These are phyloP conservation scores for Neurospora sp. DNA, from an alignment of 495 filamentous ascomycete species.

Conservation along the genomic window DNA sequence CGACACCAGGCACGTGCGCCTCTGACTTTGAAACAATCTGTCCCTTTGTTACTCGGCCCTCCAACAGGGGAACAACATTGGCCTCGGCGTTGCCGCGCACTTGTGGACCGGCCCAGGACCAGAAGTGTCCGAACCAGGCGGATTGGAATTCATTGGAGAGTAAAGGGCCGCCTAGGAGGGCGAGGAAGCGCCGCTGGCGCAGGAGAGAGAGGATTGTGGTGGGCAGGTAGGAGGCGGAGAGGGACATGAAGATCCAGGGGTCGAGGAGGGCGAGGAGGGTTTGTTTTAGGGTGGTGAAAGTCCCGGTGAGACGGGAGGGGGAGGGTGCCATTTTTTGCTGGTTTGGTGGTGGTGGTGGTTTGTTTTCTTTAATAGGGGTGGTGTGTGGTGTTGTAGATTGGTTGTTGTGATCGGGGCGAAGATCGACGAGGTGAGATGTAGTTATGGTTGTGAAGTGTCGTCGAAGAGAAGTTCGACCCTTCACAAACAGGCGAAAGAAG, in stretches of 20 bases:
- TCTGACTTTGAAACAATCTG: not conserved
- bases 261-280: constrained; percentile 17
- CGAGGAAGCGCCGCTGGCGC: constrained; percentile 8
- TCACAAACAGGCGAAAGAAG: not conserved
- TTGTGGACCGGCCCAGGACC: constrained; percentile 30
- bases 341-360: not conserved
- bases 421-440: not conserved
- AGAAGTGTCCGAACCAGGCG: constrained; percentile 43
- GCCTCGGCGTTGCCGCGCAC: constrained; percentile 18
- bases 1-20: constrained; percentile 17
- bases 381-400: too few relatives aligned
- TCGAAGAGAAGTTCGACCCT: not conserved
- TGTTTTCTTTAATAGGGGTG: not conserved
- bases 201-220: constrained; percentile 24
- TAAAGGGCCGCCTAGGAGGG: constrained; percentile 21
- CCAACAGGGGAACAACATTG: constrained; percentile 32
- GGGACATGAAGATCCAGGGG: constrained; percentile 31
- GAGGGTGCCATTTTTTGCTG: not conserved
- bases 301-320: not conserved
- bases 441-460: not conserved
- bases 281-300: not conserved
- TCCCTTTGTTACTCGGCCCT: constrained; percentile 25
- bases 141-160: constrained; percentile 18
- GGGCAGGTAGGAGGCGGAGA: constrained; percentile 29
- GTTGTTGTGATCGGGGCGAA: too few relatives aligned